Evolutionary conservation across 257 asterid species (phyloP).

Genomic region (Gardenia jasminoides): DNA sequence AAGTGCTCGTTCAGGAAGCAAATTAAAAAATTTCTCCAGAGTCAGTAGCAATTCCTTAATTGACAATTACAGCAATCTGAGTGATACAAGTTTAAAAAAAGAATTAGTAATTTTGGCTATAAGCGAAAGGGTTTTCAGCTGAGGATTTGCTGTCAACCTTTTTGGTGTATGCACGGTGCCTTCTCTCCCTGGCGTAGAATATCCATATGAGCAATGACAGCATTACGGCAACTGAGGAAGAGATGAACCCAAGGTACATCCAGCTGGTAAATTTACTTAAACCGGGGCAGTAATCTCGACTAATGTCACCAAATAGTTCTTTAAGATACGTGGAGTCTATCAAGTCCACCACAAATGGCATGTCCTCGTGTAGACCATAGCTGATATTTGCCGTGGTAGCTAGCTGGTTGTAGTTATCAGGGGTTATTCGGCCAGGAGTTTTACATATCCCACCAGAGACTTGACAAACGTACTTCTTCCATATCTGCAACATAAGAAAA

Average conservation of each 20-base stretch:
- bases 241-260: slow-evolving; percentile 27
- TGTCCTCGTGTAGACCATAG: slow-evolving; percentile 24
- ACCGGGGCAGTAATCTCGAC: slow-evolving; percentile 23
- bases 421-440: slow-evolving; percentile 39
- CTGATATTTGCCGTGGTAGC: slow-evolving; percentile 28
- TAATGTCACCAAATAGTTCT: slow-evolving; percentile 22
- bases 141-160: background rate
- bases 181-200: slow-evolving; percentile 25
- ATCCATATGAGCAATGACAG: slow-evolving; percentile 36
- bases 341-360: slow-evolving; percentile 33
- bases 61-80: background rate
- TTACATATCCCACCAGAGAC: slow-evolving; percentile 32
- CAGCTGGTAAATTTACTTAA: slow-evolving; percentile 20
- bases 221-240: slow-evolving; percentile 29
- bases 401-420: slow-evolving; percentile 21
- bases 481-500: slow-evolving; percentile 15
- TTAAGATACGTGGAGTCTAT: slow-evolving; percentile 29
- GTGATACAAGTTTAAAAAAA: background rate
- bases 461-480: slow-evolving; percentile 33
- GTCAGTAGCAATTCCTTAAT: too few relatives aligned
- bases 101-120: background rate
- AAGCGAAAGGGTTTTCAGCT: background rate
- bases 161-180: slow-evolving; percentile 23
- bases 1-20: background rate
- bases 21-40: background rate